Percentiles rank a stretch among this genome's conserved stretches.
Evolutionary conservation across 2,329 filamentous ascomycete genomes (phyloP).

Genomic region (Penicillium sp.): DNA sequence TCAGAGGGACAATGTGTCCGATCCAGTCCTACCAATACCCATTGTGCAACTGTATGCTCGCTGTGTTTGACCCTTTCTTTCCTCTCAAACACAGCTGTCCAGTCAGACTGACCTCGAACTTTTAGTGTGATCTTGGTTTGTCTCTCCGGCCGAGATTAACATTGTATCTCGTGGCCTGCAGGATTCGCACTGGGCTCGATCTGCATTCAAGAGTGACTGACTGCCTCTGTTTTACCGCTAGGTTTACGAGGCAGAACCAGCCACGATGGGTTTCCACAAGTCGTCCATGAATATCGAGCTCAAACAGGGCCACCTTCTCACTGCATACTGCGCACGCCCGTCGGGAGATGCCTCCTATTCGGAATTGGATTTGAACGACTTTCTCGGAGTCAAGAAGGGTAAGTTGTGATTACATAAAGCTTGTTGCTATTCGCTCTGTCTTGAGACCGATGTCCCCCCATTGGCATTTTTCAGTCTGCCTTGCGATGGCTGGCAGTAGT

Average conservation of each 20-base stretch:
- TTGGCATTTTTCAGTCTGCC: neutral
- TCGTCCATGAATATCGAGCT: constrained; percentile 26
- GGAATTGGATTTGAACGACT: constrained; percentile 25
- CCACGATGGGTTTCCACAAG: constrained; percentile 28
- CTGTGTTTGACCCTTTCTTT: neutral
- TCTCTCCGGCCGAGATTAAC: neutral
- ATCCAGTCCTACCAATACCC: neutral
- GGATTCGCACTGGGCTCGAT: no score
- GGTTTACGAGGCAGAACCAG: neutral
- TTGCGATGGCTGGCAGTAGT: neutral
- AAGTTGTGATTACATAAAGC: constrained; percentile 2
- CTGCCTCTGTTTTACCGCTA: neutral
- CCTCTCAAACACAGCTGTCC: neutral
- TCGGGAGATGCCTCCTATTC: constrained; percentile 25
- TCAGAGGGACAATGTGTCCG: constrained; percentile 3
- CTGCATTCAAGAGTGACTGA: neutral
- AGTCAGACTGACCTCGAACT: neutral
- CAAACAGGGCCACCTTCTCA: constrained; percentile 26
- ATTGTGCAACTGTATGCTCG: constrained; percentile 3
- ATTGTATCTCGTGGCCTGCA: neutral
- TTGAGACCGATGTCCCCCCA: neutral
- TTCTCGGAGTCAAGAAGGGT: constrained; percentile 26
- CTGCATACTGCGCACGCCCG: constrained; percentile 25
- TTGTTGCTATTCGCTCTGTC: neutral
- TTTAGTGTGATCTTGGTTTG: neutral